phyloP scores from a whole-genome alignment of 2,329 filamentous ascomycete genomes.

The Cryphonectria carpinicola region DNA sequence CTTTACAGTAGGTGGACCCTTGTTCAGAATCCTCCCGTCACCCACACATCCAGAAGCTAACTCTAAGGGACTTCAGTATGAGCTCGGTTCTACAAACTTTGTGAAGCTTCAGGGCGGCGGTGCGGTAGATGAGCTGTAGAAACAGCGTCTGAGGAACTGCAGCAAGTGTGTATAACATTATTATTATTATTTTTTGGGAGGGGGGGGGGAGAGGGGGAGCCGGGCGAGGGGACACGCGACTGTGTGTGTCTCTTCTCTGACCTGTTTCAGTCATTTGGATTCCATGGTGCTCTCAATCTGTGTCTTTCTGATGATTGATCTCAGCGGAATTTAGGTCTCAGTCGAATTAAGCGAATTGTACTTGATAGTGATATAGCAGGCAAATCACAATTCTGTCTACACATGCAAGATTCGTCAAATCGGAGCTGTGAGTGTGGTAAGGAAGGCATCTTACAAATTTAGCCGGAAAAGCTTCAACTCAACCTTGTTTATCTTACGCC shows the following conservation, averaged over 20 bases:
- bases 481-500: slow-evolving; percentile 2
- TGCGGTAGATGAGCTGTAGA: slow-evolving; percentile 26
- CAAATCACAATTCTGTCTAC: background rate
- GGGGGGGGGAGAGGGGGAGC: background rate
- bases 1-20: slow-evolving; percentile 53
- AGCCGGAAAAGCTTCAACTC: background rate
- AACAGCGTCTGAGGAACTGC: background rate
- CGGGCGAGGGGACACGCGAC: too few relatives aligned
- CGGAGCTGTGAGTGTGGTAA: background rate
- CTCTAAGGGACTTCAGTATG: slow-evolving; percentile 13
- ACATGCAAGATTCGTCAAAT: background rate
- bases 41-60: background rate
- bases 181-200: too few relatives aligned
- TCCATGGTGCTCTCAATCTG: background rate
- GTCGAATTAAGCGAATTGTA: background rate
- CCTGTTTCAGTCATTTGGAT: background rate
- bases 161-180: background rate
- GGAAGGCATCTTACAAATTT: background rate
- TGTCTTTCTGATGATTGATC: background rate
- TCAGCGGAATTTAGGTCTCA: background rate
- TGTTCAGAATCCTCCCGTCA: background rate
- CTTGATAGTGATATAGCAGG: background rate
- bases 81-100: slow-evolving; percentile 29
- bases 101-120: slow-evolving; percentile 23
- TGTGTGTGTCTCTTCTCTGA: background rate